Conservation (phyloP, 78 protist species). For the Dictyostelium intermedium region DNA sequence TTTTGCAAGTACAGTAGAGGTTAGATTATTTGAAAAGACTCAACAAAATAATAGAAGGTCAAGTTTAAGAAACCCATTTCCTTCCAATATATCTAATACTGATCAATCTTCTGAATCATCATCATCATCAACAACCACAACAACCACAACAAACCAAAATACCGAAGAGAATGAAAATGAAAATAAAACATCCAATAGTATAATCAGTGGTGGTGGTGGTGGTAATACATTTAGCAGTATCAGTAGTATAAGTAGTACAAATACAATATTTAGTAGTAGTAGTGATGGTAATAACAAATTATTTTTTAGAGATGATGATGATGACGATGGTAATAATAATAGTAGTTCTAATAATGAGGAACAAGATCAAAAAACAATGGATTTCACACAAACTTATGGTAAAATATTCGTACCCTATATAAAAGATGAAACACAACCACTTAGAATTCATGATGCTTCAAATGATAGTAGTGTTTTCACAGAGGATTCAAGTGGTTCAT, state of each 20-base stretch:
- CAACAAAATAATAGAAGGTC: background rate
- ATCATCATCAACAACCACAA: background rate
- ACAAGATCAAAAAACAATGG: slow-evolving; percentile 50
- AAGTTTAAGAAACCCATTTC: background rate
- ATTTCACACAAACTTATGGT: slow-evolving; percentile 54
- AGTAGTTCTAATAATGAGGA: background rate
- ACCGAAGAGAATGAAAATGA: background rate
- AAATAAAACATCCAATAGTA: background rate
- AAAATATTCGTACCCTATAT: slow-evolving; percentile 51
- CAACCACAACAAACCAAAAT: background rate
- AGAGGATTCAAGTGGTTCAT: background rate
- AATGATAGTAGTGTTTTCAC: background rate
- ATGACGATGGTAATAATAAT: background rate
- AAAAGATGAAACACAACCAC: slow-evolving; percentile 51
- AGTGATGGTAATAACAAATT: background rate
- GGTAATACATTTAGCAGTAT: background rate
- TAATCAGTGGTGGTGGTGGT: too few species aligned
- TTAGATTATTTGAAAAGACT: slow-evolving; percentile 66
- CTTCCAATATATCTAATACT: background rate
- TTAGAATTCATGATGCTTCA: slow-evolving; percentile 1
- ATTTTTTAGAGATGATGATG: background rate
- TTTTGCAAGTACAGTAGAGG: slow-evolving; percentile 64
- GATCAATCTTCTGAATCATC: background rate
- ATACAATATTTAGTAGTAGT: background rate
- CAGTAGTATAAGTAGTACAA: background rate